These are phyloP conservation scores for Cercospora janseana DNA, from an alignment of 2,329 filamentous ascomycete species.

Conservation along the genomic window DNA sequence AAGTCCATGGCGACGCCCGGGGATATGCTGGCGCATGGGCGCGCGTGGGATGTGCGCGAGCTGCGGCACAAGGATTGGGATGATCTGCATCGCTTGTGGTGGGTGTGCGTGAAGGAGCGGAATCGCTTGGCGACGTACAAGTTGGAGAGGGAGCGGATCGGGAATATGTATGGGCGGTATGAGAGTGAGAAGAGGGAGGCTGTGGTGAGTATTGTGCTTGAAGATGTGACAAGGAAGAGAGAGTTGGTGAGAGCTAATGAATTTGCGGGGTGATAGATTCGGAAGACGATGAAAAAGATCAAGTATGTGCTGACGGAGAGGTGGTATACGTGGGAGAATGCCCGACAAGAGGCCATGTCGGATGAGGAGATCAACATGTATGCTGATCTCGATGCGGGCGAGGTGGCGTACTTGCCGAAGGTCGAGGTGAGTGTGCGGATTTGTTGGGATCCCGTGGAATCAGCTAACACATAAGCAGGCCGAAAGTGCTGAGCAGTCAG, in stretches of 20 bases:
- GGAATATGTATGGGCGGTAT: slow-evolving; percentile 64
- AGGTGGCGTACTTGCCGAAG: slow-evolving; percentile 32
- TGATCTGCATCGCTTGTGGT: slow-evolving; percentile 89
- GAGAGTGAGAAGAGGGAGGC: slow-evolving; percentile 64
- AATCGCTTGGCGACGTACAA: slow-evolving; percentile 82
- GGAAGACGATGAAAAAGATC: slow-evolving; percentile 74
- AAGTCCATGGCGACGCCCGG: slow-evolving; percentile 69
- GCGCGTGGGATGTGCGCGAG: slow-evolving; percentile 82
- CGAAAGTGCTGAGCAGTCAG: not conserved
- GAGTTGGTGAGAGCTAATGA: not conserved
- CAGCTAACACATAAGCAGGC: not conserved
- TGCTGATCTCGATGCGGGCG: slow-evolving; percentile 33
- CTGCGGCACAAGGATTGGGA: slow-evolving; percentile 88
- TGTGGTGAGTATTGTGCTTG: slow-evolving; percentile 54
- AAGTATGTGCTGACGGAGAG: slow-evolving; percentile 83
- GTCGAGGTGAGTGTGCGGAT: slow-evolving; percentile 9
- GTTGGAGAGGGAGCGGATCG: slow-evolving; percentile 64
- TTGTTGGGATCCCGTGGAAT: not conserved
- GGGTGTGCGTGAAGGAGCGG: slow-evolving; percentile 85
- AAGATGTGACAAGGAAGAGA: not conserved
- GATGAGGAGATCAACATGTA: slow-evolving; percentile 67
- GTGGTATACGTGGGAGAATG: slow-evolving; percentile 83
- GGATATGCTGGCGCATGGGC: slow-evolving; percentile 70
- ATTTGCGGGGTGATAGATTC: slow-evolving; percentile 57
- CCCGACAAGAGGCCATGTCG: slow-evolving; percentile 60